Evolutionary conservation across 805 yeast genomes (phyloP).

Genomic region (Peterozyma toletana): DNA sequence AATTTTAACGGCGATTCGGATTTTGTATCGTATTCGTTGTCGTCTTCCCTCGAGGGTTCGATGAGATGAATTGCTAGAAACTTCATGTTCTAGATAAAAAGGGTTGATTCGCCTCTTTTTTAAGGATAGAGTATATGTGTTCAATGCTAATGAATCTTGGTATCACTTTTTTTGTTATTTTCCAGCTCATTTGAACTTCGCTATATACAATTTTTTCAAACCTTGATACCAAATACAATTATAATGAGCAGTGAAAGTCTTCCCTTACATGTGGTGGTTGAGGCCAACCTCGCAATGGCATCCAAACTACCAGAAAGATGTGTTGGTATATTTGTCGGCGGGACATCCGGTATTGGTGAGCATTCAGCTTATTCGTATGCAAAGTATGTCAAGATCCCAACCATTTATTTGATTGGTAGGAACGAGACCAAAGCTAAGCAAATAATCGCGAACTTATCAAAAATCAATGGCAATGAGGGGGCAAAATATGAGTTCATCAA

Average conservation of each 20-base stretch:
- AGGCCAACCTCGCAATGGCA: slow-evolving; percentile 1
- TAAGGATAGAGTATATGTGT: too few relatives aligned
- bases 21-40: too few relatives aligned
- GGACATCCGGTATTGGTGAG: slow-evolving; percentile 20
- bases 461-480: slow-evolving; percentile 10
- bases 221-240: too few relatives aligned
- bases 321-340: slow-evolving; percentile 17
- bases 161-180: too few relatives aligned
- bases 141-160: too few relatives aligned
- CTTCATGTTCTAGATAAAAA: too few relatives aligned
- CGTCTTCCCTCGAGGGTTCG: too few relatives aligned
- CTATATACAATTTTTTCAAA: too few relatives aligned
- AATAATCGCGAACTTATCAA: slow-evolving; percentile 11
- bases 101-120: too few relatives aligned
- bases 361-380: slow-evolving; percentile 17
- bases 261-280: slow-evolving; percentile 17
- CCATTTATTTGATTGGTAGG: slow-evolving; percentile 18
- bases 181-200: too few relatives aligned
- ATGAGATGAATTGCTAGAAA: too few relatives aligned
- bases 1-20: too few relatives aligned
- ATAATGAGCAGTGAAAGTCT: neutral
- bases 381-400: slow-evolving; percentile 13
- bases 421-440: slow-evolving; percentile 13
- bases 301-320: slow-evolving; percentile 2
- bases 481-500: slow-evolving; percentile 11